A percentile compares a stretch with the other conserved stretches of the same genome.
Evolutionary conservation across 192 early-diverging fungal genomes (phyloP).

Genomic region (Geosiphon pyriformis): DNA sequence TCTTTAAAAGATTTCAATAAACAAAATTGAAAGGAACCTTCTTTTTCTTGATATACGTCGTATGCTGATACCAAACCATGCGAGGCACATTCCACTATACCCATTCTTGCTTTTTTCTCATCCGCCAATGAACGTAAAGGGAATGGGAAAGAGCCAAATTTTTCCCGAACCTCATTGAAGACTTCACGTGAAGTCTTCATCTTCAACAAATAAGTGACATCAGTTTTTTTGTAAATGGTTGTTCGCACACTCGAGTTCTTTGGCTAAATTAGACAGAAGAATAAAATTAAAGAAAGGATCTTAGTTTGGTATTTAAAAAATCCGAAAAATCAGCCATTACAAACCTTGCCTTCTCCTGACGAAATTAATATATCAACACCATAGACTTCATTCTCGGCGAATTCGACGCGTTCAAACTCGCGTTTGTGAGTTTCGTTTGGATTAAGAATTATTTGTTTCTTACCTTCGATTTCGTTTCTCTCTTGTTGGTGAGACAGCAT

Average conservation of each 20-base stretch:
- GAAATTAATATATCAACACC: constrained; percentile 84
- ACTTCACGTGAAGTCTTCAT: constrained; percentile 76
- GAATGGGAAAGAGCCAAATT: constrained; percentile 87
- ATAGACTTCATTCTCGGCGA: constrained; percentile 90
- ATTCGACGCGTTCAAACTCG: constrained; percentile 61
- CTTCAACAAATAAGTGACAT: constrained; percentile 77
- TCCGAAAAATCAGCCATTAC: constrained; percentile 29
- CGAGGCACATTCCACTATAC: constrained; percentile 84
- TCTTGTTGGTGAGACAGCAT: constrained; percentile 86
- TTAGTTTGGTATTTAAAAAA: constrained; percentile 1
- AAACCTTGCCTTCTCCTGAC: constrained; percentile 83
- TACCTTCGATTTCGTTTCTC: constrained; percentile 84
- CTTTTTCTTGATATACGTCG: constrained; percentile 79
- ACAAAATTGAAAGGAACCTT: constrained; percentile 31
- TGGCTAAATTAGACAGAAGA: constrained; percentile 8
- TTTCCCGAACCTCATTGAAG: constrained; percentile 65
- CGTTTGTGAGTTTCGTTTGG: constrained; percentile 71
- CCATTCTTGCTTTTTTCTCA: constrained; percentile 88
- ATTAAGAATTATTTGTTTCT: constrained; percentile 90
- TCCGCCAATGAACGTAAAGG: constrained; percentile 79
- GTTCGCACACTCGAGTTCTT: constrained; percentile 52
- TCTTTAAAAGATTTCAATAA: neutral
- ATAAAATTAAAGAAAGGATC: neutral
- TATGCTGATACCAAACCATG: constrained; percentile 76
- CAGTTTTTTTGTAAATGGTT: constrained; percentile 88